Evolutionary conservation across 177 flowering plant species (phyloP), one percentile per base, ranked within the genome.

Genomic region (Vitis hybrid): DNA sequence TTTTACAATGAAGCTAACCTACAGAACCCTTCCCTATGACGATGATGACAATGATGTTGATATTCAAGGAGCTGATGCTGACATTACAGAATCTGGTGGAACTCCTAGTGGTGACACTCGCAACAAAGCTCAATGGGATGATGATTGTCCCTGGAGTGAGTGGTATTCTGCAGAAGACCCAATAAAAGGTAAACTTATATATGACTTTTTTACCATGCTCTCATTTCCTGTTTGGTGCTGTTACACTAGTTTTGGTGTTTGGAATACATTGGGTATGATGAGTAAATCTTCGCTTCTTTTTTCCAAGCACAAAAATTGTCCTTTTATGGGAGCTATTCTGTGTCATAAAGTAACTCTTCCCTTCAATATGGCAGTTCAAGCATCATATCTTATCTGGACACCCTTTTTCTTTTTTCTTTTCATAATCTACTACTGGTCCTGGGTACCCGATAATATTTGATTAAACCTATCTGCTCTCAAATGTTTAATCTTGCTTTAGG

Each of bases 81-180:
- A 84, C 52, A 71, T 58, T 48, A 51, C 69, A 15, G 88, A 80
- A 61, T 71, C 84, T 72, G 81, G 67, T 54, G 82, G 55, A 66
- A 70, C 66, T 71, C 58, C 71, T 64, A 85, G 72, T 57, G 73
- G 52, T 77, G 83, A 78, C 3, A 71, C 60, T 18, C 83, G 56
- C 68, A 78, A 21, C 34, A 88, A 69, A 81, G 60, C 74, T 51
- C 92, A 88, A 62, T 96, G 99, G 99, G 99, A 96, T 82, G 97
- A 89, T 76, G 95, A 91, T 76, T 96, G 97, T 72, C 95, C 99
- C 76, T 93, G 99, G 99, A 87, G 93, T 72, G 93, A 89, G 76
- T 96, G 99, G 99, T 93, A 91, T 74, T 90, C 97, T 69, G 94
- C 97, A 34, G 98, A 96, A 80, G 95, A 96, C 71, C 97, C 98